Conservation (phyloP, 2,329 filamentous ascomycete genomes). For the Acrodontium crateriforme region DNA sequence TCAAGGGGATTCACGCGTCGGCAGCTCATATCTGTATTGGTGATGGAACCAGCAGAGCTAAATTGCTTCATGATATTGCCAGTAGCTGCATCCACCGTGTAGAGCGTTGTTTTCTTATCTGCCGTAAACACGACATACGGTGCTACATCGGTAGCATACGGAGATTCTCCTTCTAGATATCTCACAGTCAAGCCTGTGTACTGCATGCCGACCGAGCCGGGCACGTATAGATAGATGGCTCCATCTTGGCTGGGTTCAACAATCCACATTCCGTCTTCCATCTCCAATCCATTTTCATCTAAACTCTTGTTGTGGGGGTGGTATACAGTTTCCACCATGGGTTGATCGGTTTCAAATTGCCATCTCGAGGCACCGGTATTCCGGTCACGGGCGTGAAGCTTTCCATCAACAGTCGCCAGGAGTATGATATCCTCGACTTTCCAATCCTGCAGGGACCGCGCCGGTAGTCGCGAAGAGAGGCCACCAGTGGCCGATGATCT, state of each 20-base stretch:
- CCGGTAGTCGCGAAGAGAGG: constrained; percentile 67
- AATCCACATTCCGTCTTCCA: constrained; percentile 87
- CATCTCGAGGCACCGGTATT: constrained; percentile 73
- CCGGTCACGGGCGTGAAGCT: constrained; percentile 80
- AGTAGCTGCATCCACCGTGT: constrained; percentile 76
- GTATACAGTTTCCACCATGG: constrained; percentile 84
- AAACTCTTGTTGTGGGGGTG: constrained; percentile 52
- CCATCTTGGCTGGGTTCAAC: constrained; percentile 85
- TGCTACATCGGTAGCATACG: constrained; percentile 55
- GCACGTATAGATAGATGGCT: constrained; percentile 72
- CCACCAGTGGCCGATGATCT: constrained; percentile 42
- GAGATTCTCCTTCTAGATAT: constrained; percentile 64
- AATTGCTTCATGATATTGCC: constrained; percentile 76
- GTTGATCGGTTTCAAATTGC: constrained; percentile 70
- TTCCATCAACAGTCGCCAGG: constrained; percentile 98
- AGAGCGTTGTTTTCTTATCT: constrained; percentile 78
- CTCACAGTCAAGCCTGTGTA: constrained; percentile 66
- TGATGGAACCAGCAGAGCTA: constrained; percentile 52
- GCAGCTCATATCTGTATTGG: constrained; percentile 62
- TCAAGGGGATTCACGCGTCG: constrained; percentile 48
- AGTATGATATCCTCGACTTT: constrained; percentile 99
- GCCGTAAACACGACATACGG: constrained; percentile 78
- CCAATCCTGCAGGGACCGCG: constrained; percentile 98
- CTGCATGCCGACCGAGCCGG: constrained; percentile 47
- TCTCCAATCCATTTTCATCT: constrained; percentile 44